Evolutionary conservation across 2,329 filamentous ascomycete species (phyloP).

Genomic region (Alternaria gansuensis): DNA sequence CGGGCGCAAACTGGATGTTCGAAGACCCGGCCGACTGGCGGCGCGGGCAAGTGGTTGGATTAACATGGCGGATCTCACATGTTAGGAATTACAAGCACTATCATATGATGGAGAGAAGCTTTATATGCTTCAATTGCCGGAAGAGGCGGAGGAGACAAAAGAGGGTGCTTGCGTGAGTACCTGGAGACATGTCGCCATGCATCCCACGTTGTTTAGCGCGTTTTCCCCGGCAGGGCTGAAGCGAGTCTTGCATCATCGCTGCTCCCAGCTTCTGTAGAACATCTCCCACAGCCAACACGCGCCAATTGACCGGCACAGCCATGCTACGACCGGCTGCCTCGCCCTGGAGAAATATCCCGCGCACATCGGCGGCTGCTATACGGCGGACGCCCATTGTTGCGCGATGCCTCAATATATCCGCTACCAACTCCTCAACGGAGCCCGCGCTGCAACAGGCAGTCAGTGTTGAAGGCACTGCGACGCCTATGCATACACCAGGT

Average conservation of each 20-base stretch:
- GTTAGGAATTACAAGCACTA: slow-evolving; percentile 17
- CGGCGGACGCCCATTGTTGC: slow-evolving; percentile 28
- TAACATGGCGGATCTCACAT: slow-evolving; percentile 47
- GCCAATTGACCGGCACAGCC: slow-evolving; percentile 41
- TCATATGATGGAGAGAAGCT: slow-evolving; percentile 1
- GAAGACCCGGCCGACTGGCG: slow-evolving; percentile 42
- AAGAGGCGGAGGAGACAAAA: background rate
- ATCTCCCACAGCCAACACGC: slow-evolving; percentile 16
- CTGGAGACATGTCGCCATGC: slow-evolving; percentile 5
- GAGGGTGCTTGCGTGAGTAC: slow-evolving; percentile 9
- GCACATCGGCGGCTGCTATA: slow-evolving; percentile 25
- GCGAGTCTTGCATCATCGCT: slow-evolving; percentile 27
- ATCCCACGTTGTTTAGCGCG: slow-evolving; percentile 18
- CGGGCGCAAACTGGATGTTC: slow-evolving; percentile 30
- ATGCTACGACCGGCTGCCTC: slow-evolving; percentile 46
- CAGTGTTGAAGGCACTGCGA: slow-evolving; percentile 32
- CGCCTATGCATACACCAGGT: slow-evolving; percentile 43
- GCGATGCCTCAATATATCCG: slow-evolving; percentile 58
- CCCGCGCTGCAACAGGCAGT: slow-evolving; percentile 50
- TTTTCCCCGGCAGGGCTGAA: slow-evolving; percentile 16
- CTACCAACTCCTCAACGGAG: slow-evolving; percentile 54
- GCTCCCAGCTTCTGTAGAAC: slow-evolving; percentile 9
- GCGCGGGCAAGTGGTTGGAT: slow-evolving; percentile 49
- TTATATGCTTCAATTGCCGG: slow-evolving; percentile 18
- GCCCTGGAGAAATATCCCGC: slow-evolving; percentile 37